These are phyloP conservation scores for Pseudophaeomoniella oleicola DNA, from an alignment of 2,329 filamentous ascomycete species.

Conservation along the genomic window DNA sequence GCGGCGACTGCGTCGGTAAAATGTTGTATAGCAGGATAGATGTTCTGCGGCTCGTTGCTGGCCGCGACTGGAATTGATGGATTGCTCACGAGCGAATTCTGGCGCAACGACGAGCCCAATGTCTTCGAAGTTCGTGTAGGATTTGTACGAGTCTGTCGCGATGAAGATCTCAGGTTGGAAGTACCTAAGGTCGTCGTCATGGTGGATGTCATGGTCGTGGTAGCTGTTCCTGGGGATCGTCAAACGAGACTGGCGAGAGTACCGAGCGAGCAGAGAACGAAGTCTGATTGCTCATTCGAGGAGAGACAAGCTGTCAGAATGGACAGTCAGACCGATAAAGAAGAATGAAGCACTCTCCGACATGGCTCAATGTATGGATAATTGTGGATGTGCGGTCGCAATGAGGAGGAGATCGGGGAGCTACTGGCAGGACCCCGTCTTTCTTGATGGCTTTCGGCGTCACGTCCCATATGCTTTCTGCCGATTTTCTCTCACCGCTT, in stretches of 20 bases:
- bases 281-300: neutral
- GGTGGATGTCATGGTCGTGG: slow-evolving; percentile 10
- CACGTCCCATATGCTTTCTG: neutral
- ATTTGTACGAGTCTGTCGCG: slow-evolving; percentile 33
- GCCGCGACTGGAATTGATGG: slow-evolving; percentile 14
- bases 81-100: slow-evolving; percentile 15
- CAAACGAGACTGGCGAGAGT: neutral
- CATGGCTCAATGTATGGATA: neutral
- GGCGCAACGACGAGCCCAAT: slow-evolving; percentile 22
- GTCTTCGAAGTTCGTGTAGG: slow-evolving; percentile 33
- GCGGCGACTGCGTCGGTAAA: slow-evolving; percentile 89
- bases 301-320: neutral
- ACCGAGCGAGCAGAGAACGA: neutral
- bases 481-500: neutral
- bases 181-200: slow-evolving; percentile 11
- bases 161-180: slow-evolving; percentile 11
- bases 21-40: slow-evolving; percentile 53
- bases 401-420: neutral
- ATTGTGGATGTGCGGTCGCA: neutral
- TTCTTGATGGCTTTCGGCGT: neutral
- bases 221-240: neutral
- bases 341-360: neutral
- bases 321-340: neutral
- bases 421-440: neutral
- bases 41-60: slow-evolving; percentile 24